Evolutionary conservation across 1,284 basidiomycete species (phyloP).

Genomic region (Moesziomyces sp.): DNA sequence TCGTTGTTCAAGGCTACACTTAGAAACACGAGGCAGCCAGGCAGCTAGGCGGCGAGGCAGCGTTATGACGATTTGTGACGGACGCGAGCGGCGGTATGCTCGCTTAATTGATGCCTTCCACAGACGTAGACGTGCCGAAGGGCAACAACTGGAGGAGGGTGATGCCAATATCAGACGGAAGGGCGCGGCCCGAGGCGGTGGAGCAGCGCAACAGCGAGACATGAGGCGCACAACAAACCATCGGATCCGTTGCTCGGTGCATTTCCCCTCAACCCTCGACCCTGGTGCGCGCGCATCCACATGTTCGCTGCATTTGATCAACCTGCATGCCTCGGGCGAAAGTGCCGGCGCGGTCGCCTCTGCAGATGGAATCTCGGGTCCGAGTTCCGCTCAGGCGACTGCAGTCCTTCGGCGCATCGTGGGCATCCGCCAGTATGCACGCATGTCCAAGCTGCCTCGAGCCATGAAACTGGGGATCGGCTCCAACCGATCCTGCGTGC

Average conservation of each 20-base stretch:
- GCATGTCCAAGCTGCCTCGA: background rate
- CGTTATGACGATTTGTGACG: too few relatives aligned
- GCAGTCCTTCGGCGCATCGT: background rate
- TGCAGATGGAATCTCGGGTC: background rate
- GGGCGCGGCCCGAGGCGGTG: background rate
- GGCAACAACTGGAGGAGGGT: too few relatives aligned
- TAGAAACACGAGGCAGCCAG: too few relatives aligned
- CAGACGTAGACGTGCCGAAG: background rate
- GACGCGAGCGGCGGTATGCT: too few relatives aligned
- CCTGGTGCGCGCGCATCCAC: background rate
- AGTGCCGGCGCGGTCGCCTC: too few relatives aligned
- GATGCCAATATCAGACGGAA: background rate
- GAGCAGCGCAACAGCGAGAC: background rate
- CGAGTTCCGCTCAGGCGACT: background rate
- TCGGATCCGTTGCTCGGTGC: too few relatives aligned
- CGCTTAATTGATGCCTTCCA: too few relatives aligned
- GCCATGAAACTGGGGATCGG: too few relatives aligned
- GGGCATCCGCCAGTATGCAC: background rate
- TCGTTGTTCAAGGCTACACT: too few relatives aligned
- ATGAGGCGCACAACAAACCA: background rate
- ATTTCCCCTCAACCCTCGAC: background rate
- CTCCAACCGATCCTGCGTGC: too few relatives aligned
- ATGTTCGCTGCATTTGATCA: background rate
- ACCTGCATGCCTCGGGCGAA: background rate
- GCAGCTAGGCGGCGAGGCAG: too few relatives aligned